Percentiles rank a stretch among this genome's conserved stretches.
These are phyloP conservation scores for Exophiala sp. DNA, from an alignment of 2,329 filamentous ascomycete species.

Conservation along the genomic window DNA sequence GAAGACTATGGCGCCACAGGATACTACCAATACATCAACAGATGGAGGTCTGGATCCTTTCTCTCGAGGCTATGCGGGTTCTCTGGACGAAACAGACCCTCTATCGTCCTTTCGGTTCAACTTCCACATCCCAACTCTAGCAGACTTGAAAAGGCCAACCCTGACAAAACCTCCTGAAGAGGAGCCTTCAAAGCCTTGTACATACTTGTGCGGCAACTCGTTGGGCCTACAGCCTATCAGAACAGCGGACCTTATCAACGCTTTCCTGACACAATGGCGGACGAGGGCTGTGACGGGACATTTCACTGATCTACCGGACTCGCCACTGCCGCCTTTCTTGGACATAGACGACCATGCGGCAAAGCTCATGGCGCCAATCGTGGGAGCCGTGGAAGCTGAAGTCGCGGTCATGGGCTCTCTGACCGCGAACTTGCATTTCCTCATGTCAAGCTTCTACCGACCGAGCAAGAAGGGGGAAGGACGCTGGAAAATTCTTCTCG, in stretches of 20 bases:
- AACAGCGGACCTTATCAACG: constrained; percentile 62
- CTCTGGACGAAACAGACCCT: constrained; percentile 60
- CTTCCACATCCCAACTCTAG: constrained; percentile 74
- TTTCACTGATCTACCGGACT: constrained; percentile 66
- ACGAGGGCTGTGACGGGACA: constrained; percentile 81
- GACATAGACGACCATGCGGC: constrained; percentile 74
- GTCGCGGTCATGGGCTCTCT: constrained; percentile 86
- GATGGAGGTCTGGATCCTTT: constrained; percentile 1
- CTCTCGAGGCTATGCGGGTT: constrained; percentile 39
- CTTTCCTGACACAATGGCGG: constrained; percentile 79
- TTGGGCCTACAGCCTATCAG: constrained; percentile 76
- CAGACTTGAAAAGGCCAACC: constrained; percentile 64
- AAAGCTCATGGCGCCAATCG: constrained; percentile 65
- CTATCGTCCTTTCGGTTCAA: constrained; percentile 61
- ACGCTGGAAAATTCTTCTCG: constrained; percentile 76
- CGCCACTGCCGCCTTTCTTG: constrained; percentile 68
- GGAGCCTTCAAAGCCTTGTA: constrained; percentile 40
- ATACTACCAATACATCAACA: not conserved
- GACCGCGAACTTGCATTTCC: constrained; percentile 74
- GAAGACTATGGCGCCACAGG: not conserved
- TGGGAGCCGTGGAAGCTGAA: constrained; percentile 69
- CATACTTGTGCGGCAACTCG: constrained; percentile 89
- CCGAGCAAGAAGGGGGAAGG: constrained; percentile 53
- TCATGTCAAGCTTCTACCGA: constrained; percentile 80
- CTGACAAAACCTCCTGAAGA: constrained; percentile 41